Evolutionary conservation across 148 eudicot genomes (phyloP), one percentile per base, ranked within the genome.

Genomic region (Nyssa sinensis): DNA sequence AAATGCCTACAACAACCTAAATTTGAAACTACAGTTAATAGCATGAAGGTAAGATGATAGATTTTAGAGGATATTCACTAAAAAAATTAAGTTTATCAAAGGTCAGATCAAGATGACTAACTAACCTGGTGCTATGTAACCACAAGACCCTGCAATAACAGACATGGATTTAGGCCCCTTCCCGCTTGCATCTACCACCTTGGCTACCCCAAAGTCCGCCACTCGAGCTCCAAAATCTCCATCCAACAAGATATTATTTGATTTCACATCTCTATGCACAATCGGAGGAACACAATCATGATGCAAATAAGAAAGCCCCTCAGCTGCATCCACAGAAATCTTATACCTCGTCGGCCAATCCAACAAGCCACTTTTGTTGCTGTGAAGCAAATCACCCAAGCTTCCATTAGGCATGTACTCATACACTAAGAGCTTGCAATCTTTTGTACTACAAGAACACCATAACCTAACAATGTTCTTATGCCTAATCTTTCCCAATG

Each of bases 391-490:
- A 86, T 94, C 98, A 2, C 98, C 97, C 37, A 94, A 85, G 64
- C 98, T 92, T 14, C 98, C 98, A 84, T 94, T 94, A 30, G 89
- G 84, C 98, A 94, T 94, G 55, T 90, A 92, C 87, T 94, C 98
- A 34, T 94, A 94, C 10, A 94, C 98, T 74, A 94, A 74, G 37
- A 94, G 81, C 72, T 89, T 89, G 30, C 93, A 87, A 39, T 90
- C 90, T 66, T 78, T 87, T 0, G 94, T 85, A 2, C 84, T 79
- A 47, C 98, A 94, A 67, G 96, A 90, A 75, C 98, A 94, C 98
- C 98, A 94, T 62, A 94, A 81, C 76, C 90, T 89, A 24, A 94
- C 97, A 34, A 94, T 94, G 75, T 90, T 94, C 88, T 94, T 94
- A 61, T 94, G 98, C 83, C 98, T 82, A 2, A 94, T 92, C 76